Conservation (phyloP, 768 basidiomycete species). For the Leucosporidium yakuticum region DNA sequence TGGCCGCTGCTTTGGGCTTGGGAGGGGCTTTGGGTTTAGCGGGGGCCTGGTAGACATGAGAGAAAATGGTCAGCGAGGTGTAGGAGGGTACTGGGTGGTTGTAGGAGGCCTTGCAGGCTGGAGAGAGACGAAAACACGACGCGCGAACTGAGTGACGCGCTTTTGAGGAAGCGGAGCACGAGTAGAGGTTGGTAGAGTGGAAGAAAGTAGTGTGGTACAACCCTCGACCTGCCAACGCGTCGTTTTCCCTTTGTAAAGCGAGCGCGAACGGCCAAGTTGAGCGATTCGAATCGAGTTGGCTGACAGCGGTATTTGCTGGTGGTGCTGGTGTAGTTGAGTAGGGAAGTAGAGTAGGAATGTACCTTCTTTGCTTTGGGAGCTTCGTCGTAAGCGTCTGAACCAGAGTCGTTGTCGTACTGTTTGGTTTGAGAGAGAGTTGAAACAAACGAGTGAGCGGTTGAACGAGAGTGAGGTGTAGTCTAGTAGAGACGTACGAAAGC, state of each 20-base stretch:
- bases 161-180: not conserved
- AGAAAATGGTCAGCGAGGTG: not conserved
- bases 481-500: too few species aligned
- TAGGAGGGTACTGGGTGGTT: not conserved
- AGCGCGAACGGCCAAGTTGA: not conserved
- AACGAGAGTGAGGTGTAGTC: too few species aligned
- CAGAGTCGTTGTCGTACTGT: slow-evolving; percentile 10
- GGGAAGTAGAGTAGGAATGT: not conserved
- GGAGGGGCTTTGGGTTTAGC: slow-evolving; percentile 24
- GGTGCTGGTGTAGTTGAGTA: not conserved
- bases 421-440: not conserved
- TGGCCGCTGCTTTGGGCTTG: slow-evolving; percentile 38
- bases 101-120: not conserved
- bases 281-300: not conserved
- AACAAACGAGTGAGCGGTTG: too few species aligned
- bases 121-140: not conserved
- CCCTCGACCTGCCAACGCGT: not conserved
- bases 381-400: slow-evolving; percentile 16
- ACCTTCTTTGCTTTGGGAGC: slow-evolving; percentile 21
- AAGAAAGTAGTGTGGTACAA: too few species aligned
- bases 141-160: not conserved
- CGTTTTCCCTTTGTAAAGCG: not conserved
- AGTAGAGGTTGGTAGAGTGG: too few species aligned
- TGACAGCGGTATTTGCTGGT: too few species aligned
- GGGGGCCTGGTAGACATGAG: slow-evolving; percentile 1